Base-by-base conservation (phyloP, 1,139 yeast species). In the Debaryomycetaceae sp. region DNA sequence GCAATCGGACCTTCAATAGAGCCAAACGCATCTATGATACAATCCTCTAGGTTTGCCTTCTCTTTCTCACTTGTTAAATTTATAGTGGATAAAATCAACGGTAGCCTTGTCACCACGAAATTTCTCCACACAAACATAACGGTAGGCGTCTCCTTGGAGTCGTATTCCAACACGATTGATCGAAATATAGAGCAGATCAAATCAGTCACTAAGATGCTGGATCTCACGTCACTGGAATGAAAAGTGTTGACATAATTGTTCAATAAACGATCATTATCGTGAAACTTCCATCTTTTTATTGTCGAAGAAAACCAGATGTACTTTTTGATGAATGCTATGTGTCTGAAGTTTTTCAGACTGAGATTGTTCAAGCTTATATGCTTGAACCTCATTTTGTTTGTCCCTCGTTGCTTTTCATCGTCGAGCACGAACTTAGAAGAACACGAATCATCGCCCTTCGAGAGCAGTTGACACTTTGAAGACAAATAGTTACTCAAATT, bases 101-200 rank as follows among this genome's bases (percentile, higher is more conserved):
- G 72, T 4, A 69, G 45, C 40, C 66, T 53, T 6, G 72, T 57
- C 7, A 65, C 51, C 5, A 72, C 57, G 47, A 66, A 73, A 45
- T 62, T 70, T 36, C 58, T 56, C 69, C 74, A 71, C 50, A 69
- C 69, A 49, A 59, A 62, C 6, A 56, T 43, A 5, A 68, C 54
- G 46, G 60, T 66, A 7, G 58, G 51, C 2, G 56, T 50, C 22
- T 57, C 63, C n/a, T 54, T 50, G 6, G 51, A 45, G 9, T 42
- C 40, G 22, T 45, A 8, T 41, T 52, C 54, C 43, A 57, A 45
- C 11, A 56, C 51, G 42, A 62, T 40, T 6, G 65, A 59, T 31
- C 45, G 51, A 46, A 61, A 63, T 34, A 53, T 51, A 5, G 59
- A 49, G 39, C 43, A 44, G 23, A 63, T 55, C 45, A 67, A 56